Evolutionary conservation across 208 protist species (phyloP).

Genomic region (Trypanosoma lewisi): DNA sequence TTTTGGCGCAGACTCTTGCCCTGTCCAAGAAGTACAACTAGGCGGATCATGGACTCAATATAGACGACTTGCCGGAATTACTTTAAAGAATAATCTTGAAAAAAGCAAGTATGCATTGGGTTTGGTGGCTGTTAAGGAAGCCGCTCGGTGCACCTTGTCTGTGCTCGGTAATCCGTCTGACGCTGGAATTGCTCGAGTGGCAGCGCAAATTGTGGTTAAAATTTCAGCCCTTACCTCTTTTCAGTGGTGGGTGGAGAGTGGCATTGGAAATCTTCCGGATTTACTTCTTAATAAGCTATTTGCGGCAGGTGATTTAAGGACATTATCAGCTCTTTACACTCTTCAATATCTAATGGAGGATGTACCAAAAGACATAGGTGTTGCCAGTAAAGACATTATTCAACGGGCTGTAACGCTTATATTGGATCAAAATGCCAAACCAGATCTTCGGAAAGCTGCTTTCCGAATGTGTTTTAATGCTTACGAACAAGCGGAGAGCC

Average conservation of each 20-base stretch:
- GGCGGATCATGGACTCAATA: constrained; percentile 65
- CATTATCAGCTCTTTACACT: constrained; percentile 71
- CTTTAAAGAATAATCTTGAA: constrained; percentile 83
- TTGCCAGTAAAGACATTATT: constrained; percentile 70
- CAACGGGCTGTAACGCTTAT: constrained; percentile 49
- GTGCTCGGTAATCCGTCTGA: constrained; percentile 52
- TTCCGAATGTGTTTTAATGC: constrained; percentile 88
- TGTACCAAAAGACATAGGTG: constrained; percentile 72
- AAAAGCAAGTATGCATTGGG: constrained; percentile 62
- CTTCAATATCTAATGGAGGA: constrained; percentile 90
- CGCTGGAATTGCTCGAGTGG: constrained; percentile 54
- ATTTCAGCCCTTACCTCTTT: constrained; percentile 78
- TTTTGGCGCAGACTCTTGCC: constrained; percentile 56
- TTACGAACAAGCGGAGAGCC: constrained; percentile 75
- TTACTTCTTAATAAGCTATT: constrained; percentile 74
- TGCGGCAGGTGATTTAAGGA: constrained; percentile 49
- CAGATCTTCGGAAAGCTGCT: constrained; percentile 61
- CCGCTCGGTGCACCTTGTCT: constrained; percentile 55
- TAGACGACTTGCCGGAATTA: constrained; percentile 75
- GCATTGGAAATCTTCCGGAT: constrained; percentile 58
- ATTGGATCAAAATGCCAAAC: constrained; percentile 23
- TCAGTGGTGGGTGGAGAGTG: constrained; percentile 65
- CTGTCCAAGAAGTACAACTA: constrained; percentile 42
- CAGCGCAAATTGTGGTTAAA: constrained; percentile 84
- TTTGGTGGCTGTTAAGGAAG: constrained; percentile 68